Base-by-base conservation (phyloP, 495 filamentous ascomycete species). In the Daldinia concentrica region DNA sequence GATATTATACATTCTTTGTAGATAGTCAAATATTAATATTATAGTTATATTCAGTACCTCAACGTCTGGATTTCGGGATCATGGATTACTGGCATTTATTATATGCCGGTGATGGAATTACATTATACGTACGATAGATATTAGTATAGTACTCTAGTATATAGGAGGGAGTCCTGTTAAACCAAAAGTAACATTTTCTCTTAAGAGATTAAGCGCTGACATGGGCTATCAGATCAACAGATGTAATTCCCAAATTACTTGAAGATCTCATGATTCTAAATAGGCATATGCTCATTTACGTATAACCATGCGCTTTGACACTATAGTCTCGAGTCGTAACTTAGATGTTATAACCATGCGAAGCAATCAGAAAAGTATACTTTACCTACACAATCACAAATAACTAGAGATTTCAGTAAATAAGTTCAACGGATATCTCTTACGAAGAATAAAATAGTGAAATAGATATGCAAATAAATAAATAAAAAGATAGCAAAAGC, bases 401-500 rank as follows among this genome's bases (percentile, higher is more conserved):
- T 12, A 34, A 34, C 3, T 12, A 34, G 32, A 12, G 32, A 34
- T 34, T 11, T 34, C 32, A 34, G 32, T 11, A 34, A 34, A 34
- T 6, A 11, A 12, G 1, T 12, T 11, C 9, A 34, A 34, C 32
- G 32, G 3, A 34, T 34, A 12, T 34, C 1, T 34, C 11, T 34
- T 12, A 34, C 32, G 11, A 34, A 11, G 32, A 34, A 34, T 3
- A 34, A 3, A 3, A 34, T 43, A 43, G 39, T 8, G 39, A n/a
- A 43, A 6, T 43, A 43, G 6, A 3, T 3, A 43, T 29, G n/a
- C 7, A 14, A 3, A 37, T 17, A 19, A n/a, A 24, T 39, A 26
- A 48, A 51, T 9, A 29, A 19, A 54, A 57, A 17, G 54, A 58
- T 12, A 30, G 58, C 4, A 45, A 50, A 19, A 61, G 43, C 67